Evolutionary conservation across 768 basidiomycete species (phyloP).

Genomic region (Kwoniella botswanensis): DNA sequence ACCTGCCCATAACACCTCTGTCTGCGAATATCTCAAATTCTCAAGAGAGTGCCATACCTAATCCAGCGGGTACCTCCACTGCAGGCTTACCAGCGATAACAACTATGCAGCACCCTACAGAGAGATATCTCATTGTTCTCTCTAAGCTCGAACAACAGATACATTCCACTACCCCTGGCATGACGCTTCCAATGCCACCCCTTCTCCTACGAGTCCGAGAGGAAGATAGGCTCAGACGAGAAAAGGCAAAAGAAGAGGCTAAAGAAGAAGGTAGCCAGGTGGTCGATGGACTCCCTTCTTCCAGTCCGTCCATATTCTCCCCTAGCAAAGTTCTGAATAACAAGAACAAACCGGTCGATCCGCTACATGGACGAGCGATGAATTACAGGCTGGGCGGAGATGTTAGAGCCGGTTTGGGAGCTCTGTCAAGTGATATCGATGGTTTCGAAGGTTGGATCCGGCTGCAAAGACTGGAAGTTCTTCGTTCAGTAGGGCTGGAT

Average conservation of each 20-base stretch:
- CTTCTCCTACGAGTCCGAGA: slow-evolving; percentile 37
- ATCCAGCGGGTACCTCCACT: not conserved
- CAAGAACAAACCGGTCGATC: slow-evolving; percentile 5
- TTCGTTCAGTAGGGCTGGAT: slow-evolving; percentile 29
- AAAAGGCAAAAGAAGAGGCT: slow-evolving; percentile 38
- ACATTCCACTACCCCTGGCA: slow-evolving; percentile 43
- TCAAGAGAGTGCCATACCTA: not conserved
- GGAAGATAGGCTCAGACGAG: slow-evolving; percentile 32
- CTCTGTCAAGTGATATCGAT: slow-evolving; percentile 28
- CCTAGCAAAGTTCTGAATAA: slow-evolving; percentile 1
- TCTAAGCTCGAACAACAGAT: slow-evolving; percentile 27
- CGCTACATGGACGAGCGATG: slow-evolving; percentile 31
- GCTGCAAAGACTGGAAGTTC: slow-evolving; percentile 41
- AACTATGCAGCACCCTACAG: slow-evolving; percentile 20
- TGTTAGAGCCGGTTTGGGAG: slow-evolving; percentile 42
- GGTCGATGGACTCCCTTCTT: slow-evolving; percentile 18
- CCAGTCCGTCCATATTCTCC: not conserved
- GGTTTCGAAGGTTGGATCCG: slow-evolving; percentile 44
- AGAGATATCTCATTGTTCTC: slow-evolving; percentile 35
- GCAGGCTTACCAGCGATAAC: slow-evolving; percentile 3
- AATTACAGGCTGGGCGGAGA: slow-evolving; percentile 48
- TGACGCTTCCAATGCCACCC: slow-evolving; percentile 46
- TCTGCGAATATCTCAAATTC: not conserved
- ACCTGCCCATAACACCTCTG: slow-evolving; percentile 10
- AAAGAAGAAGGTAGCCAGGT: slow-evolving; percentile 3